Conservation (phyloP, 441 rosid species). For the Populus hybrid region DNA sequence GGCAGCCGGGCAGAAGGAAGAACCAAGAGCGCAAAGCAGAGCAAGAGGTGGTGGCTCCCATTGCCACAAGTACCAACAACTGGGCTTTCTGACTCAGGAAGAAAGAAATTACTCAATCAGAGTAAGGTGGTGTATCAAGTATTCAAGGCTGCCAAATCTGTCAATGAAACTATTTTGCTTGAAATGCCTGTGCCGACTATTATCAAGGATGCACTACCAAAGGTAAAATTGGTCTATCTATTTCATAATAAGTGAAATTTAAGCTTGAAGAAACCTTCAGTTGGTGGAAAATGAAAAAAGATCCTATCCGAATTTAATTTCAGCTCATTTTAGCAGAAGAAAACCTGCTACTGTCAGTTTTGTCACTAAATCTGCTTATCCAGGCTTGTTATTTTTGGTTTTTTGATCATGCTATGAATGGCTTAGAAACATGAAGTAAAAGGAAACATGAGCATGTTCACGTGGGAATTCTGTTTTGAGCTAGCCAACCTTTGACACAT, state of each 20-base stretch:
- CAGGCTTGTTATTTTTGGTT: neutral
- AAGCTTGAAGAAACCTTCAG: neutral
- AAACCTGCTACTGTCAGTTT: neutral
- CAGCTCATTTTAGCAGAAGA: neutral
- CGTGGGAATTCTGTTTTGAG: neutral
- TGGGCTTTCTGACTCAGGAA: constrained; percentile 75
- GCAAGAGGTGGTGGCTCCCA: constrained; percentile 98
- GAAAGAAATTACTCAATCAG: constrained; percentile 55
- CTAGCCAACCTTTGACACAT: neutral
- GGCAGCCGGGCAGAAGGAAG: constrained; percentile 84
- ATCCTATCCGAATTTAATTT: neutral
- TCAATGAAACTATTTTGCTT: constrained; percentile 71
- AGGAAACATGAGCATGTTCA: neutral
- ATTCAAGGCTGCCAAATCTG: constrained; percentile 93
- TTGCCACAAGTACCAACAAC: constrained; percentile 76
- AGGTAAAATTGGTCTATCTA: constrained; percentile 41
- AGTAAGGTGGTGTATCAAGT: constrained; percentile 78
- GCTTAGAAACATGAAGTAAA: neutral
- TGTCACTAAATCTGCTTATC: neutral
- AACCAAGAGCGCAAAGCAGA: constrained; percentile 58
- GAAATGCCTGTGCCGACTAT: constrained; percentile 82
- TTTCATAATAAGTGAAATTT: neutral
- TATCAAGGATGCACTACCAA: constrained; percentile 74
- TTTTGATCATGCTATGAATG: neutral
- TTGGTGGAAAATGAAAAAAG: neutral